Percentiles rank a stretch among this genome's conserved stretches.
Conservation (phyloP, 176 grass and related monocot species). For the Phoenix roebelenii region DNA sequence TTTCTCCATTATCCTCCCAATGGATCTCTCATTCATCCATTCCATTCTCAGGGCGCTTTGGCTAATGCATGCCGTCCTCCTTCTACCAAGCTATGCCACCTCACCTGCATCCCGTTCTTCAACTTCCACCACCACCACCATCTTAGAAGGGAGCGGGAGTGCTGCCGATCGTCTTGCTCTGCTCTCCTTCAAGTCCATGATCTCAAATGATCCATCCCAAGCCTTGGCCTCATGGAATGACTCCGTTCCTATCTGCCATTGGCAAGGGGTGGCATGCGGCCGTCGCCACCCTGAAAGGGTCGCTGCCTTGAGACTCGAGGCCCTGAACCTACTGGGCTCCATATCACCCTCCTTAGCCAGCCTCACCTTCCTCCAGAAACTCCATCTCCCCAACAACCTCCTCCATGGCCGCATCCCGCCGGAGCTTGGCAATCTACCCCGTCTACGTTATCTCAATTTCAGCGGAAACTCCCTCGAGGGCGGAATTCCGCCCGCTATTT, state of each 20-base stretch:
- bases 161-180: slow-evolving; percentile 20
- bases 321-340: slow-evolving; percentile 12
- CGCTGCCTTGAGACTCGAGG: slow-evolving; percentile 17
- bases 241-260: slow-evolving; percentile 25
- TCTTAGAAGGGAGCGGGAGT: too few relatives aligned
- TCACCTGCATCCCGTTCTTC: too few relatives aligned
- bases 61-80: too few relatives aligned
- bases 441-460: slow-evolving; percentile 10
- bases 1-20: too few relatives aligned
- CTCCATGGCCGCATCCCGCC: slow-evolving; percentile 14
- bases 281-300: slow-evolving; percentile 20
- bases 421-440: slow-evolving; percentile 15
- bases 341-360: slow-evolving; percentile 14
- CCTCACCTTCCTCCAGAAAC: slow-evolving; percentile 31
- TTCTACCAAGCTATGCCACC: too few relatives aligned
- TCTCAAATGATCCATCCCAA: slow-evolving; percentile 21
- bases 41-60: too few relatives aligned
- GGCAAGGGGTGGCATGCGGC: slow-evolving; percentile 19
- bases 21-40: too few relatives aligned
- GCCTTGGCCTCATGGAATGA: slow-evolving; percentile 32
- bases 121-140: too few relatives aligned
- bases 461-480: slow-evolving; percentile 8
- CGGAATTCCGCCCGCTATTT: too few relatives aligned
- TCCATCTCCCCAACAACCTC: slow-evolving; percentile 21
- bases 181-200: slow-evolving; percentile 38